Evolutionary conservation across 139 green algal genomes (phyloP).

Genomic region (Asterochloris sp.): DNA sequence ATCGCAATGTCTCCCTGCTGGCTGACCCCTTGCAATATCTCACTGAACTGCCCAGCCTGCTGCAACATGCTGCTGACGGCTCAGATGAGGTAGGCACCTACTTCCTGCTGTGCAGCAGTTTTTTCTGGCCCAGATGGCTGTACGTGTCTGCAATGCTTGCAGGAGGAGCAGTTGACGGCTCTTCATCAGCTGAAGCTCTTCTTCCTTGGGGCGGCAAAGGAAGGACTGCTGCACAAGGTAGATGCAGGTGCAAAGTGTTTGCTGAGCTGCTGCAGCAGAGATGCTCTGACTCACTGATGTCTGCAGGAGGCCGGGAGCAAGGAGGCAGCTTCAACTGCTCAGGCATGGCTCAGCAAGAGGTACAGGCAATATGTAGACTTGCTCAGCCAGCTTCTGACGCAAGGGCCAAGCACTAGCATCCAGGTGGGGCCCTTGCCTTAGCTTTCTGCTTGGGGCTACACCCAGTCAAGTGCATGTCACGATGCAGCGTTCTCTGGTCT

Average conservation of each 20-base stretch:
- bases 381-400: background rate
- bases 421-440: background rate
- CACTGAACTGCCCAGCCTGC: slow-evolving; percentile 9
- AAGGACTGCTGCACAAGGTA: background rate
- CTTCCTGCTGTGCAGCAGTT: background rate
- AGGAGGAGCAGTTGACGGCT: slow-evolving; percentile 23
- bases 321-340: background rate
- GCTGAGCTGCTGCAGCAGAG: slow-evolving; percentile 17
- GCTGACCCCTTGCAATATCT: background rate
- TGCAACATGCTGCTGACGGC: background rate
- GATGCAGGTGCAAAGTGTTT: slow-evolving; percentile 24
- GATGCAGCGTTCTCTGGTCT: background rate
- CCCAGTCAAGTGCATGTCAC: background rate
- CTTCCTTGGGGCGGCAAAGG: slow-evolving; percentile 32
- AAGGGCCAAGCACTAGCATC: background rate
- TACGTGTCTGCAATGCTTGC: background rate
- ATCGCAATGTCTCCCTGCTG: background rate
- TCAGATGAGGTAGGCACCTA: background rate
- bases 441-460: no score
- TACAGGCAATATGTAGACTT: background rate
- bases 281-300: slow-evolving; percentile 1
- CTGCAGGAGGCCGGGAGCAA: background rate
- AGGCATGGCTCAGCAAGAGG: slow-evolving; percentile 5
- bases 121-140: background rate
- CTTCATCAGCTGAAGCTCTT: slow-evolving; percentile 56